Conservation (phyloP, 1,139 yeast species). For the Yamadazyma spencermartinsiae region DNA sequence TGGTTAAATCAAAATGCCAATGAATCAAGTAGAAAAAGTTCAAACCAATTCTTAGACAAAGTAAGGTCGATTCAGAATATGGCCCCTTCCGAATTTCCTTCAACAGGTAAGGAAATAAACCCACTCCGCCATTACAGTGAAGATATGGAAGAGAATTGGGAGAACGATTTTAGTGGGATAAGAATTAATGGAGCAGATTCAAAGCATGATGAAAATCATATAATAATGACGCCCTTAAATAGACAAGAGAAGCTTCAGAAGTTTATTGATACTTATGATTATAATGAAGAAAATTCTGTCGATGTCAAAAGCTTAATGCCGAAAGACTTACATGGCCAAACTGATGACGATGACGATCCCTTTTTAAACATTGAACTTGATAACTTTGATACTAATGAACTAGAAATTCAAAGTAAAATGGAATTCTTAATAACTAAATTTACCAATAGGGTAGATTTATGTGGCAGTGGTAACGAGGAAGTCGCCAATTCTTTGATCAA, state of each 20-base stretch:
- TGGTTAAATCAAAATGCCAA: slow-evolving; percentile 46
- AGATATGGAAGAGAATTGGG: slow-evolving; percentile 37
- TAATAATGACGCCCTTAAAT: slow-evolving; percentile 10
- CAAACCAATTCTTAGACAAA: neutral
- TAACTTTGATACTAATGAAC: slow-evolving; percentile 43
- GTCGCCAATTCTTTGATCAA: slow-evolving; percentile 31
- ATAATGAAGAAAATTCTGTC: slow-evolving; percentile 7
- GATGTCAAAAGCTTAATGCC: neutral
- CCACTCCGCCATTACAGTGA: slow-evolving; percentile 30
- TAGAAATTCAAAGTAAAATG: slow-evolving; percentile 46
- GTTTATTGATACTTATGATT: slow-evolving; percentile 30
- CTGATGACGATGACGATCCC: slow-evolving; percentile 29
- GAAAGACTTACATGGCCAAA: neutral
- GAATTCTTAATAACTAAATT: slow-evolving; percentile 39
- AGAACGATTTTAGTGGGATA: slow-evolving; percentile 30
- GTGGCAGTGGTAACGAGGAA: slow-evolving; percentile 34
- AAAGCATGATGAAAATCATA: neutral
- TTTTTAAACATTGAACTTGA: slow-evolving; percentile 42
- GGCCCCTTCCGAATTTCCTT: neutral
- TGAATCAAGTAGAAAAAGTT: neutral
- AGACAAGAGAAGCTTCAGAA: slow-evolving; percentile 32
- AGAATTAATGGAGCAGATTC: slow-evolving; percentile 5
- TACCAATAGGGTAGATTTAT: slow-evolving; percentile 31
- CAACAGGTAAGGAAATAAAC: slow-evolving; percentile 8
- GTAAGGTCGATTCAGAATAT: neutral